Evolutionary conservation across 441 rosid species (phyloP).

Genomic region (Gossypium lobatum): DNA sequence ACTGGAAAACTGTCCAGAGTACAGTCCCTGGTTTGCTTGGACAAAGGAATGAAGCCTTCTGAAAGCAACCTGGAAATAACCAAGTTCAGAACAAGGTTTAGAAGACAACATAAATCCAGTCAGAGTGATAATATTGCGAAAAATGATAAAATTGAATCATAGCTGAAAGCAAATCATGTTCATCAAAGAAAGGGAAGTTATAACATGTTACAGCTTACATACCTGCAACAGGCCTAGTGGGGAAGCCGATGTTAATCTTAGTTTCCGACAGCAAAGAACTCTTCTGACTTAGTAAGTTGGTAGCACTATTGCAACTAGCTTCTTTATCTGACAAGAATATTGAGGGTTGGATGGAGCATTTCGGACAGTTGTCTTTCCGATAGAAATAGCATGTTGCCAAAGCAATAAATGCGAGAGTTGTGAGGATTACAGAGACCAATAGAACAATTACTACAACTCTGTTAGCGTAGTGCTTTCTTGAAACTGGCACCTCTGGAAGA

Average conservation of each 20-base stretch:
- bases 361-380: slow-evolving; percentile 38
- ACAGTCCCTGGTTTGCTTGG: slow-evolving; percentile 45
- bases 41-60: slow-evolving; percentile 40
- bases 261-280: slow-evolving; percentile 42
- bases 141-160: not conserved
- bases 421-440: slow-evolving; percentile 51
- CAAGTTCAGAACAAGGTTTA: not conserved
- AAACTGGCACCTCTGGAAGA: slow-evolving; percentile 20
- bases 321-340: slow-evolving; percentile 61
- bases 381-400: slow-evolving; percentile 51
- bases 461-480: slow-evolving; percentile 42
- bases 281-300: slow-evolving; percentile 60
- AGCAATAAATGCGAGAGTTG: slow-evolving; percentile 61
- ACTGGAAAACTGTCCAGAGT: slow-evolving; percentile 53
- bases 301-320: slow-evolving; percentile 65
- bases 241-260: slow-evolving; percentile 33
- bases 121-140: not conserved
- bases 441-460: slow-evolving; percentile 49
- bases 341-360: slow-evolving; percentile 34
- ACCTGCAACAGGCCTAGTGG: slow-evolving; percentile 40
- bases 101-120: not conserved
- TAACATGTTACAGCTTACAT: slow-evolving; percentile 3
- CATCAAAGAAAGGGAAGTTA: slow-evolving; percentile 8
- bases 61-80: slow-evolving; percentile 56
- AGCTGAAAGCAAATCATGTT: not conserved